Evolutionary conservation across 495 filamentous ascomycete species (phyloP).

Genomic region (Amphirosellinia nigrospora): DNA sequence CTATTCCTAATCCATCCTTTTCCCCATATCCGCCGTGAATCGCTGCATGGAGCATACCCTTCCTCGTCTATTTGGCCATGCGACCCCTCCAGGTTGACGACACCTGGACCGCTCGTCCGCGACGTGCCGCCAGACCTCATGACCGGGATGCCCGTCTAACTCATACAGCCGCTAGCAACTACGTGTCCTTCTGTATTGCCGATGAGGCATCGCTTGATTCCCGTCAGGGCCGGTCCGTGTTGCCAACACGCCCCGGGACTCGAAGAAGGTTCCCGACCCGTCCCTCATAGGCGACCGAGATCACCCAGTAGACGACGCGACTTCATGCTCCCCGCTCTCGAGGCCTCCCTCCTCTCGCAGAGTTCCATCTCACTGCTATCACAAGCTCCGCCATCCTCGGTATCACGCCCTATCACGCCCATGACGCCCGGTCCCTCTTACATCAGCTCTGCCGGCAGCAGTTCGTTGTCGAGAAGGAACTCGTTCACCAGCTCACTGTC

Average conservation of each 20-base stretch:
- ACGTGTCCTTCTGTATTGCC: slow-evolving; percentile 63
- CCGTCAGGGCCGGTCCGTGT: slow-evolving; percentile 42
- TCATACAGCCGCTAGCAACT: slow-evolving; percentile 34
- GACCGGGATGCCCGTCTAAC: slow-evolving; percentile 34
- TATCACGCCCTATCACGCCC: slow-evolving; percentile 63
- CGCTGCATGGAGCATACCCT: background rate
- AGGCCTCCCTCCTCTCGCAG: slow-evolving; percentile 34
- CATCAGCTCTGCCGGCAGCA: slow-evolving; percentile 54
- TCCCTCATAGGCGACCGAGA: slow-evolving; percentile 33
- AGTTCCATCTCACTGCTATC: slow-evolving; percentile 41
- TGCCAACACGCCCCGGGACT: slow-evolving; percentile 43
- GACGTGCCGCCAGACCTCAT: slow-evolving; percentile 20
- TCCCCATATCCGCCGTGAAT: background rate
- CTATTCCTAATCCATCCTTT: background rate
- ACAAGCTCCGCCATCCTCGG: slow-evolving; percentile 37
- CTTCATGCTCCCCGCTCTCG: slow-evolving; percentile 29
- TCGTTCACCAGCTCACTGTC: slow-evolving; percentile 55
- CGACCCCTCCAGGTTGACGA: slow-evolving; percentile 48
- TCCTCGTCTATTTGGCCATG: slow-evolving; percentile 33
- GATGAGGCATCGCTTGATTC: slow-evolving; percentile 60
- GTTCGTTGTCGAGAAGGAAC: slow-evolving; percentile 61
- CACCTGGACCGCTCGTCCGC: slow-evolving; percentile 42
- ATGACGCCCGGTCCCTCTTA: slow-evolving; percentile 55
- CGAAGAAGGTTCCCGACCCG: slow-evolving; percentile 36
- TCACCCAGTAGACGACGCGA: slow-evolving; percentile 28